phyloP scores from a whole-genome alignment of 306 rosid species.

The Begonia loranthoides region DNA sequence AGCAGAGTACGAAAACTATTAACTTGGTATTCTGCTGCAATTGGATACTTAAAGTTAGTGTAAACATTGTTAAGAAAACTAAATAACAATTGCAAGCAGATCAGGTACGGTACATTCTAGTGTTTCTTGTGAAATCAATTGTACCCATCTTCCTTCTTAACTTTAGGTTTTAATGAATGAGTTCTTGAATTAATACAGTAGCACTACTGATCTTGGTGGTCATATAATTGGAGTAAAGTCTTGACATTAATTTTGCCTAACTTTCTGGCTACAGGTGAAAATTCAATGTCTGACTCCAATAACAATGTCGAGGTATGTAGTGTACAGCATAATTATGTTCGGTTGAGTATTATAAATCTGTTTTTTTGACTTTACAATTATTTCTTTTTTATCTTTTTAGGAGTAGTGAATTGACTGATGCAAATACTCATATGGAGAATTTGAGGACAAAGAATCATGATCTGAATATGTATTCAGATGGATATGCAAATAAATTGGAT shows the following conservation, averaged over 20 bases:
- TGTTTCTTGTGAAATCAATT: background rate
- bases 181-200: constrained; percentile 2
- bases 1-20: too few relatives aligned
- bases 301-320: constrained; percentile 26
- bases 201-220: constrained; percentile 1
- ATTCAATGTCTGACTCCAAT: constrained; percentile 33
- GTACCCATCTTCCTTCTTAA: background rate
- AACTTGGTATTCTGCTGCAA: too few relatives aligned
- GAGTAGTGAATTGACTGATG: constrained; percentile 22
- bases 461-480: constrained; percentile 22
- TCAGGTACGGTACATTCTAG: background rate
- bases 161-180: background rate
- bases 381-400: constrained; percentile 14
- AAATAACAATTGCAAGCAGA: background rate
- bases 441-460: constrained; percentile 13
- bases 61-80: too few relatives aligned
- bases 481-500: constrained; percentile 17
- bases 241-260: constrained; percentile 1
- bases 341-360: background rate
- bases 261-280: constrained; percentile 28
- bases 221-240: background rate
- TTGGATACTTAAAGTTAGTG: too few relatives aligned
- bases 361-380: constrained; percentile 1
- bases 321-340: constrained; percentile 5
- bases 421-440: constrained; percentile 12